Percentiles rank a stretch among this genome's conserved stretches.
These are phyloP conservation scores for Penicilliopsis zonata DNA, from an alignment of 495 filamentous ascomycete genomes.

Conservation along the genomic window DNA sequence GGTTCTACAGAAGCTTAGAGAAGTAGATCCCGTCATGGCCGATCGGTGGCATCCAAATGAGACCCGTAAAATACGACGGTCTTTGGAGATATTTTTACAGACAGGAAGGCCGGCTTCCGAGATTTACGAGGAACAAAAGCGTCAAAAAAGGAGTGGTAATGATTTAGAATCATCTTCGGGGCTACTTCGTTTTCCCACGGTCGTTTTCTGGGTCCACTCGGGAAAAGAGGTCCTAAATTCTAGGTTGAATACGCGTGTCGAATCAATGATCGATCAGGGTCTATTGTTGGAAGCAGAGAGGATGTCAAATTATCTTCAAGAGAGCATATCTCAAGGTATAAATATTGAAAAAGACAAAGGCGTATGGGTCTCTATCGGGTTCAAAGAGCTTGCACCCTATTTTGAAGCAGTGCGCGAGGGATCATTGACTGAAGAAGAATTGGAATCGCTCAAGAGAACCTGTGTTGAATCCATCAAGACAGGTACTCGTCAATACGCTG, in stretches of 20 bases:
- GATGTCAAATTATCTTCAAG: constrained; percentile 43
- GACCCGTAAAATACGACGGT: constrained; percentile 75
- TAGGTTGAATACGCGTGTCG: constrained; percentile 65
- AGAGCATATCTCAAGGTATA: constrained; percentile 33
- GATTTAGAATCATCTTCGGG: constrained; percentile 10
- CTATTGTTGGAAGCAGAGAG: constrained; percentile 55
- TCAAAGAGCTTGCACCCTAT: constrained; percentile 75
- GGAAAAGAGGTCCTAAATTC: constrained; percentile 48
- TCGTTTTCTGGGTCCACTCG: constrained; percentile 85
- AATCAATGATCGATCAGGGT: constrained; percentile 68
- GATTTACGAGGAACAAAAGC: constrained; percentile 68
- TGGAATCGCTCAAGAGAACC: constrained; percentile 26
- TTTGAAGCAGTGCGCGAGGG: constrained; percentile 37
- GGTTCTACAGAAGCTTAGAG: constrained; percentile 56
- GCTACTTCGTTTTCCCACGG: constrained; percentile 38
- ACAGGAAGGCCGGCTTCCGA: constrained; percentile 73
- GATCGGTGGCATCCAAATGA: constrained; percentile 91
- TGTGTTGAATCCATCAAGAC: constrained; percentile 52
- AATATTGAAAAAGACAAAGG: constrained; percentile 60
- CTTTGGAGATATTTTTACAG: constrained; percentile 75
- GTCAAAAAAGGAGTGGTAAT: constrained; percentile 10
- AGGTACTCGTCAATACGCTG: constrained; percentile 80
- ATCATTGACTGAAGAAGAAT: constrained; percentile 19
- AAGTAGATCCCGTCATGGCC: constrained; percentile 85
- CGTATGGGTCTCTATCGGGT: constrained; percentile 94